Evolutionary conservation across 768 basidiomycete species (phyloP).

Genomic region (Trametes gibbosa): DNA sequence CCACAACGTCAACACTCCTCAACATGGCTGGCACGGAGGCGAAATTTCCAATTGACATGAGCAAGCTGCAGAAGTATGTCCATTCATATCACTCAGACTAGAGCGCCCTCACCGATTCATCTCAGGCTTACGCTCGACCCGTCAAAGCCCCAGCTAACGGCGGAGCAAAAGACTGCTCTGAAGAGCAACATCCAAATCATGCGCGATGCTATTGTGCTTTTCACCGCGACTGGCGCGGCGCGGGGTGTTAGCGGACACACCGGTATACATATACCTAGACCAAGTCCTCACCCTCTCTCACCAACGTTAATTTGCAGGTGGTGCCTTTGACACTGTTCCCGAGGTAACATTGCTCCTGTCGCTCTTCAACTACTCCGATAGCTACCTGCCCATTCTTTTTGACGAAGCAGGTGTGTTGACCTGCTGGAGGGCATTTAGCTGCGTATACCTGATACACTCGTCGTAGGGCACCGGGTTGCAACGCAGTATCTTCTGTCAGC

Average conservation of each 20-base stretch:
- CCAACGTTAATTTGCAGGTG: constrained; percentile 28
- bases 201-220: constrained; percentile 82
- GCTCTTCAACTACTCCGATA: constrained; percentile 63
- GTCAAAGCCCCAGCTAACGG: constrained; percentile 54
- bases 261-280: constrained; percentile 36
- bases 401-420: constrained; percentile 70
- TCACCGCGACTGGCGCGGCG: constrained; percentile 83
- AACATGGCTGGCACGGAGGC: constrained; percentile 41
- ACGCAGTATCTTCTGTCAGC: constrained; percentile 85
- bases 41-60: constrained; percentile 76
- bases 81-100: not conserved
- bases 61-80: constrained; percentile 66
- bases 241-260: constrained; percentile 87
- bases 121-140: constrained; percentile 72
- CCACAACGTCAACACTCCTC: not conserved
- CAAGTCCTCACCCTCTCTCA: not conserved
- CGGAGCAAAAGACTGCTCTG: constrained; percentile 59
- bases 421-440: not conserved
- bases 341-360: constrained; percentile 80
- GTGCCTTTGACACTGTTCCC: constrained; percentile 66
- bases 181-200: constrained; percentile 73
- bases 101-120: not conserved
- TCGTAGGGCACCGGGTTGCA: constrained; percentile 80
- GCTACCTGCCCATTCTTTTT: constrained; percentile 67
- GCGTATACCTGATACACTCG: constrained; percentile 6